These are phyloP conservation scores for Colletotrichum euphorbiae DNA, from an alignment of 2,329 filamentous ascomycete genomes.

Conservation along the genomic window DNA sequence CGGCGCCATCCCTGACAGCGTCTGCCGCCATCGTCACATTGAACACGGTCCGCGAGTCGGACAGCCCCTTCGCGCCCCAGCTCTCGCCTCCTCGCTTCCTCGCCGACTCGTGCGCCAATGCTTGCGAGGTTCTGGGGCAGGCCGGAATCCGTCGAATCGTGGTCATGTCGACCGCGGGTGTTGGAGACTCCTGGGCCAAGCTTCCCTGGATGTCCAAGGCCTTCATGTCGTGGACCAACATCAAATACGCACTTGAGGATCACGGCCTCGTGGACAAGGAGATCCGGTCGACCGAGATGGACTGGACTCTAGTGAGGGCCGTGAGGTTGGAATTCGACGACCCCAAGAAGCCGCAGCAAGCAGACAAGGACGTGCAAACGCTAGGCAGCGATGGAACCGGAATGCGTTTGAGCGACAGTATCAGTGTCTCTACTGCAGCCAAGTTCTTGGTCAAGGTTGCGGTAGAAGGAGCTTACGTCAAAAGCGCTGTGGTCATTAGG, in stretches of 20 bases:
- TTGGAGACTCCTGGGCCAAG: conserved; percentile 52
- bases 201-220: conserved; percentile 50
- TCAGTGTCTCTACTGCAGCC: conserved; percentile 46
- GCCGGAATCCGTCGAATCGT: conserved; percentile 49
- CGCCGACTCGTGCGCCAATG: conserved; percentile 51
- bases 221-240: conserved; percentile 53
- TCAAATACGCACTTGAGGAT: conserved; percentile 54
- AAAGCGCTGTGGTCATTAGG: not conserved
- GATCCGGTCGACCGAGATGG: conserved; percentile 48
- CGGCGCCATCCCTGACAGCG: conserved; percentile 42
- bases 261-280: conserved; percentile 52
- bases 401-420: conserved; percentile 47
- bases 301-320: conserved; percentile 53
- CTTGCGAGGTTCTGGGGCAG: conserved; percentile 48
- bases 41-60: conserved; percentile 54
- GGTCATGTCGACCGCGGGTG: conserved; percentile 54
- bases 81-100: conserved; percentile 53
- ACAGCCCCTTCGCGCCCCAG: conserved; percentile 54
- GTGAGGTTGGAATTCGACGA: conserved; percentile 48
- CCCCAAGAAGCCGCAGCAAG: conserved; percentile 38
- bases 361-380: conserved; percentile 42
- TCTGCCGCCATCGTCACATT: conserved; percentile 53
- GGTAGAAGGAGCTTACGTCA: conserved; percentile 42
- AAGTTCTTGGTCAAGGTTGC: conserved; percentile 51
- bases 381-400: conserved; percentile 48